These are phyloP conservation scores for Aspergillus fijiensis DNA, from an alignment of 2,329 filamentous ascomycete species.

Conservation along the genomic window DNA sequence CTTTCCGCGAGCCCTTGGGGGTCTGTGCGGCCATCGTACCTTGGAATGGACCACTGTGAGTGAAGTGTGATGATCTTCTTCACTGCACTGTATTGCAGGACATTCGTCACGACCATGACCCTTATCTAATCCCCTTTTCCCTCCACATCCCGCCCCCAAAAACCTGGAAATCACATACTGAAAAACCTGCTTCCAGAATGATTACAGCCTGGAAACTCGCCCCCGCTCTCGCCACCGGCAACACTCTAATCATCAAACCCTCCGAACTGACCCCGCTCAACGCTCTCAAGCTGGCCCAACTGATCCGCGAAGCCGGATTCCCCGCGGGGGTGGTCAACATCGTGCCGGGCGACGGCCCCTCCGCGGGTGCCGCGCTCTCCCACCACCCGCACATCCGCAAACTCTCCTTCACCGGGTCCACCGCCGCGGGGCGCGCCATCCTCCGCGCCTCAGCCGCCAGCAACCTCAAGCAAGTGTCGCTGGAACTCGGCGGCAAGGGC, in stretches of 20 bases:
- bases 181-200: conserved; percentile 18
- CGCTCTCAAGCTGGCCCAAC: conserved; percentile 47
- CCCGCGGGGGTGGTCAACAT: conserved; percentile 59
- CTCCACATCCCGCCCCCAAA: too few relatives aligned
- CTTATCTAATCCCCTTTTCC: too few relatives aligned
- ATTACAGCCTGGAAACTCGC: conserved; percentile 54
- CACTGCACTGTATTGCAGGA: too few relatives aligned
- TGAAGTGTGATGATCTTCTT: conserved; percentile 4
- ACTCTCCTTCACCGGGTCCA: conserved; percentile 37
- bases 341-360: conserved; percentile 61
- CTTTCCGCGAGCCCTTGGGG: conserved; percentile 28
- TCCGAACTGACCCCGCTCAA: conserved; percentile 60
- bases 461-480: conserved; percentile 36
- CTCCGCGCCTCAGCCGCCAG: conserved; percentile 28
- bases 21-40: conserved; percentile 32
- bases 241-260: conserved; percentile 67
- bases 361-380: conserved; percentile 45
- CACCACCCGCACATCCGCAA: conserved; percentile 33
- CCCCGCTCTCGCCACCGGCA: conserved; percentile 54
- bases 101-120: too few relatives aligned
- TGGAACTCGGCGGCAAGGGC: conserved; percentile 38
- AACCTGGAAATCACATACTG: too few relatives aligned
- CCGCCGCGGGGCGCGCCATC: conserved; percentile 29
- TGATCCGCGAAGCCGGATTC: conserved; percentile 55
- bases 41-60: conserved; percentile 33